phyloP scores from a whole-genome alignment of 1,139 yeast species.

The Suhomyces guaymorum region DNA sequence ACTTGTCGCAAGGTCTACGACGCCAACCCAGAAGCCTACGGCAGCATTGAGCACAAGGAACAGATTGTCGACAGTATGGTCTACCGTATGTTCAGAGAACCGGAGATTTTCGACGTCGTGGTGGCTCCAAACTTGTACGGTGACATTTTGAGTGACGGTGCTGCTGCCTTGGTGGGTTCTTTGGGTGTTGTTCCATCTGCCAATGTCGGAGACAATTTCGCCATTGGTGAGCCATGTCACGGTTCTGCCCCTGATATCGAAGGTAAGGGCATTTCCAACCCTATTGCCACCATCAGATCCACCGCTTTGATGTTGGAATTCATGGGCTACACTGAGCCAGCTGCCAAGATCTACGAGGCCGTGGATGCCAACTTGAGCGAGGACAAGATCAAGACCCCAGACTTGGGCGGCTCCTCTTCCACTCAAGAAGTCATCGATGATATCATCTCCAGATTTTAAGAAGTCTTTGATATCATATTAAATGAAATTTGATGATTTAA shows the following conservation, averaged over 20 bases:
- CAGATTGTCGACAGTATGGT: slow-evolving; percentile 99
- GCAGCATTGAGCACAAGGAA: slow-evolving; percentile 71
- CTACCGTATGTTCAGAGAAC: slow-evolving; percentile 97
- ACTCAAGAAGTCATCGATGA: slow-evolving; percentile 88
- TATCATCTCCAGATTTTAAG: slow-evolving; percentile 52
- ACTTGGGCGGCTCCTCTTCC: slow-evolving; percentile 84
- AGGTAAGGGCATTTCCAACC: slow-evolving; percentile 93
- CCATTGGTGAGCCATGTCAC: slow-evolving; percentile 98
- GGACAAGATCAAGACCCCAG: slow-evolving; percentile 84
- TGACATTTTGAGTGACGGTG: slow-evolving; percentile 96
- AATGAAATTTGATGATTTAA: no score
- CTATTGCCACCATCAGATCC: slow-evolving; percentile 96
- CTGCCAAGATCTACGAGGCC: slow-evolving; percentile 89
- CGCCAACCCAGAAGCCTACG: slow-evolving; percentile 57
- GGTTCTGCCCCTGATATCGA: slow-evolving; percentile 99
- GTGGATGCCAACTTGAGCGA: slow-evolving; percentile 91
- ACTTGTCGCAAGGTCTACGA: slow-evolving; percentile 77
- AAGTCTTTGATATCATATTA: no score
- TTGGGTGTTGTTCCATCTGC: slow-evolving; percentile 98
- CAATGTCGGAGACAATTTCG: slow-evolving; percentile 93
- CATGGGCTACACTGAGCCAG: slow-evolving; percentile 88
- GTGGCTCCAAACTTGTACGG: slow-evolving; percentile 99
- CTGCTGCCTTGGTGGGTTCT: slow-evolving; percentile 98
- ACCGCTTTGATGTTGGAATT: slow-evolving; percentile 97
- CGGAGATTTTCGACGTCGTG: slow-evolving; percentile 93